These are phyloP conservation scores for Lachnum nothofagi DNA, from an alignment of 2,329 filamentous ascomycete species.

Conservation along the genomic window DNA sequence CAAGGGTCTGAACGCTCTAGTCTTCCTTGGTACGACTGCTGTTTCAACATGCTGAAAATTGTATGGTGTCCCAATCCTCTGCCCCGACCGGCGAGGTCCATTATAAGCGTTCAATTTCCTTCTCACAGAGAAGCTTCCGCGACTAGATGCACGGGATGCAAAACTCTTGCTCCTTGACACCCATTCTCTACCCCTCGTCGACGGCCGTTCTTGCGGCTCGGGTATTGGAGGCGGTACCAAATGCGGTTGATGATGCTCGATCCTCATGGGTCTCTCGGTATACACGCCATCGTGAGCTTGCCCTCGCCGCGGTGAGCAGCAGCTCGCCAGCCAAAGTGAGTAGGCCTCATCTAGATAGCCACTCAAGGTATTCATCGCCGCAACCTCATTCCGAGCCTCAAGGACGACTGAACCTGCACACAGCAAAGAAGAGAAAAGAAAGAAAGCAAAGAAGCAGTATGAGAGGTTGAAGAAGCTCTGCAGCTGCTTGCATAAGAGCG, in stretches of 20 bases:
- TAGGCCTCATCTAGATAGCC: conserved; percentile 32
- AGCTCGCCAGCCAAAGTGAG: conserved; percentile 28
- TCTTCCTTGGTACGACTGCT: conserved; percentile 30
- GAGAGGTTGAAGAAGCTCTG: background rate
- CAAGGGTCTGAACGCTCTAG: conserved; percentile 45
- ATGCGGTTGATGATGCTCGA: conserved; percentile 38
- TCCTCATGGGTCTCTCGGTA: conserved; percentile 34
- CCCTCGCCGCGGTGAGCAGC: conserved; percentile 23
- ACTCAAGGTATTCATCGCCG: conserved; percentile 30
- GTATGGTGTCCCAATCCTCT: conserved; percentile 53
- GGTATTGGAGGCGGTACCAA: conserved; percentile 34
- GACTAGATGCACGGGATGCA: conserved; percentile 38
- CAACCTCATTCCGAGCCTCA: conserved; percentile 26
- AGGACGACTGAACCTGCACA: conserved; percentile 10
- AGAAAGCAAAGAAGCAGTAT: background rate
- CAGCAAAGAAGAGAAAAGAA: conserved; percentile 2
- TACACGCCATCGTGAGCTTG: too few species aligned
- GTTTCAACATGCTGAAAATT: conserved; percentile 57
- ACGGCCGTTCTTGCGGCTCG: conserved; percentile 27
- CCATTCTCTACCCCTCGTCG: conserved; percentile 29
- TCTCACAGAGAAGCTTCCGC: conserved; percentile 42
- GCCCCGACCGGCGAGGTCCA: conserved; percentile 41
- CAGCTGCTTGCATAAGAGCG: background rate
- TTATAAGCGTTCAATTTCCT: conserved; percentile 38
- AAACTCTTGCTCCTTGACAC: conserved; percentile 36